These are phyloP conservation scores for Aspergillus coremiiformis DNA, from an alignment of 495 filamentous ascomycete species.

Conservation along the genomic window DNA sequence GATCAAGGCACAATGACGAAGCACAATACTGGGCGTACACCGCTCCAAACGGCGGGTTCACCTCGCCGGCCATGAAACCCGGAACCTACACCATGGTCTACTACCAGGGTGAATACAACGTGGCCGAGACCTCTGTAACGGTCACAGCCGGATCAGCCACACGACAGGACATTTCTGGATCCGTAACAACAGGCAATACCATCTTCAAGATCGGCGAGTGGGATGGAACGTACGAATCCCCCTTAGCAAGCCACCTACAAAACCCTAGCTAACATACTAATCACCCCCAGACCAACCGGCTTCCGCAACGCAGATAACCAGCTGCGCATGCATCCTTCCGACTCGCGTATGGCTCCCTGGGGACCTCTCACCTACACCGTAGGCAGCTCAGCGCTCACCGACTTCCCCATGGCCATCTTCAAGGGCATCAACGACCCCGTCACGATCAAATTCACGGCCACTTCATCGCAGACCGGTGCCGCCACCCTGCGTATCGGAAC, in stretches of 20 bases:
- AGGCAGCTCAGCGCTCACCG: slow-evolving; percentile 39
- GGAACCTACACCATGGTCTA: slow-evolving; percentile 61
- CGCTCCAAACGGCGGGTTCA: slow-evolving; percentile 45
- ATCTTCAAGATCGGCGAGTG: slow-evolving; percentile 59
- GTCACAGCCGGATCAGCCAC: slow-evolving; percentile 49
- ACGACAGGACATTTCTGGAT: slow-evolving; percentile 46
- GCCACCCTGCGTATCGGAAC: slow-evolving; percentile 57
- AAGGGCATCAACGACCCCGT: slow-evolving; percentile 54
- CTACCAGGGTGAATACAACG: slow-evolving; percentile 56
- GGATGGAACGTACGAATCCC: slow-evolving; percentile 41
- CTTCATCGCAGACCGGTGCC: slow-evolving; percentile 40
- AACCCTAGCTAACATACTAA: not conserved
- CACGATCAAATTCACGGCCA: slow-evolving; percentile 54
- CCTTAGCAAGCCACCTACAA: not conserved
- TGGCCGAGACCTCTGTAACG: slow-evolving; percentile 45
- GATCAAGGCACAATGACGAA: slow-evolving; percentile 41
- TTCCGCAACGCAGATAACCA: slow-evolving; percentile 61
- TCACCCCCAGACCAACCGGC: slow-evolving; percentile 42
- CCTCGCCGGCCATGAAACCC: slow-evolving; percentile 58
- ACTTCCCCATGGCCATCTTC: slow-evolving; percentile 62
- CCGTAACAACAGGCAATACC: slow-evolving; percentile 37
- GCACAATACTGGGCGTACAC: slow-evolving; percentile 61
- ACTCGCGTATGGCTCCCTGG: slow-evolving; percentile 55
- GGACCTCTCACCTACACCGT: slow-evolving; percentile 51
- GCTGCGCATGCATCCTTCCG: slow-evolving; percentile 59